Base-by-base conservation (phyloP, 768 basidiomycete genomes). In the Fomitopsis serialis region DNA sequence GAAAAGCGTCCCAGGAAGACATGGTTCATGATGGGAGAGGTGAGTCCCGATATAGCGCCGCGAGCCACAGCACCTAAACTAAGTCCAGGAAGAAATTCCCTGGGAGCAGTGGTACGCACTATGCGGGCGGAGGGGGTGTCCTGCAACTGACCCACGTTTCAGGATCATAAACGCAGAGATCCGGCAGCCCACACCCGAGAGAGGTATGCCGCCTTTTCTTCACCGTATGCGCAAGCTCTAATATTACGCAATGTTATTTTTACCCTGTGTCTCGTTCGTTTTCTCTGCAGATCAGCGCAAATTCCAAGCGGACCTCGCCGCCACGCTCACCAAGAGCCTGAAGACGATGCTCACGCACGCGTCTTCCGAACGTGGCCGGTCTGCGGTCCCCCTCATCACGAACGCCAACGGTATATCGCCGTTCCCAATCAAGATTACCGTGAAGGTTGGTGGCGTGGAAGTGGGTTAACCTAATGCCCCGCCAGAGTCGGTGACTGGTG, bases 161-260 rank as follows among this genome's bases (percentile, higher is more conserved):
- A 92, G 90, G 89, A 72, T 84, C 13, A 81, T 92, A 56, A 91
- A 89, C 50, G 88, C 83, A 9, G 89, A 92, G 70, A 72, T 92
- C 13, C 79, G 81, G 48, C 89, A 90, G 60, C 85, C 85, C 0
- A 82, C 79, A 36, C 70, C 76, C 10, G 87, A 87, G 49, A 71
- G 70, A 75, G 85, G 87, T 83, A 43, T 17, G 50, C 43, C 37
- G 6, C 37, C 15, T 7, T 15, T 17, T 9, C 19, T 37, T 15
- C 29, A 25, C 29, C n/a, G n/a, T 23, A 3, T 45, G n/a, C 15
- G 4, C 7, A 3, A 48, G 46, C n/a, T 35, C 29, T 32, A 11
- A n/a, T 35, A 48, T 10, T n/a, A 3, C 25, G 17, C 25, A 9
- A 5, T 19, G 37, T 29, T 32, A n/a, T 22, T 42, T 24, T 53